Evolutionary conservation across 2,329 filamentous ascomycete genomes (phyloP), one percentile per base, ranked within the genome.

Genomic region (Catunica adiposa): DNA sequence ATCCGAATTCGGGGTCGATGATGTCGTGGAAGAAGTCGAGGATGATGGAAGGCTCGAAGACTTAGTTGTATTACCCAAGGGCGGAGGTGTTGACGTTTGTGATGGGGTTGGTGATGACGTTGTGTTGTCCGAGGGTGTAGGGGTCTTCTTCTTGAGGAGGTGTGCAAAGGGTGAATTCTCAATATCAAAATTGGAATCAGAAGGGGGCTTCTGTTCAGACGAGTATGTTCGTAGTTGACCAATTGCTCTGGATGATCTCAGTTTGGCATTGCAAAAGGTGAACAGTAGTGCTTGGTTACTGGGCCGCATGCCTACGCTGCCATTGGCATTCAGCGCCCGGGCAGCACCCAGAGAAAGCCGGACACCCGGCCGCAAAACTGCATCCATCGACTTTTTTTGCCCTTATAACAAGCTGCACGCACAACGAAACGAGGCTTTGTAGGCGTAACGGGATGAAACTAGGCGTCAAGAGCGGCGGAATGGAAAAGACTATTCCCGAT

Each of bases 91-190:
- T 5, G 48, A 31, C 17, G 31, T 29, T 53, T 38, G 54, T 44
- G 54, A 42, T 37, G 53, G 20, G 46, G 46, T 20, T 44, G 40
- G 3, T 15, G n/a, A 52, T 50, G 56, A 42, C 42, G 55, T 34
- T 37, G 51, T 15, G 26, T 52, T 52, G 8, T 15, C 17, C 31
- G 31, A 37, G 9, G 34, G 6, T 38, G 20, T 26, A 52, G 29
- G 47, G 26, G 48, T 26, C 14, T 31, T 25, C 22, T 58, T 55
- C 26, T 58, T 58, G 17, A 58, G 29, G 15, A 58, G 34, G 17
- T 58, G 53, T n/a, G 53, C 56, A 58, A 58, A 58, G 9, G 56
- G 53, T 0, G 56, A 58, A 15, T 58, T 58, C 25, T 58, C 48
- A 42, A 55, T 51, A 22, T 56, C 53, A 20, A 53, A 47, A 38